Conservation (phyloP, 345 rosid species). For the Erysimum cheiranthoides region DNA sequence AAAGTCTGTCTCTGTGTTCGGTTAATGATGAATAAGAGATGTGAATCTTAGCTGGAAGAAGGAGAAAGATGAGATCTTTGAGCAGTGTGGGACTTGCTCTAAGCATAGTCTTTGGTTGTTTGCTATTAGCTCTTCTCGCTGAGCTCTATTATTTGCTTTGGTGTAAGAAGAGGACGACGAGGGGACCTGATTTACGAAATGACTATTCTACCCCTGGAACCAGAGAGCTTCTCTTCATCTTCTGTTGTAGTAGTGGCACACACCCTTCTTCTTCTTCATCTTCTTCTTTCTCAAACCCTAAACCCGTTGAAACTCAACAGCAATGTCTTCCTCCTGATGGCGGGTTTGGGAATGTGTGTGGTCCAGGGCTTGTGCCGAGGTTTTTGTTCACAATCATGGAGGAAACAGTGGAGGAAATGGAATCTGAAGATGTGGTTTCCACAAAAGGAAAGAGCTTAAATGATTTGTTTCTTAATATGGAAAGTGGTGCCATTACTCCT, state of each 20-base stretch:
- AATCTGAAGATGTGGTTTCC: slow-evolving; percentile 75
- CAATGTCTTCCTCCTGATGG: slow-evolving; percentile 34
- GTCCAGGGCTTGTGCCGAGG: slow-evolving; percentile 70
- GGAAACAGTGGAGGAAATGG: slow-evolving; percentile 91
- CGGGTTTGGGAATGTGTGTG: slow-evolving; percentile 45
- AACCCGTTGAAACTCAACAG: slow-evolving; percentile 49
- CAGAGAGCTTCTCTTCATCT: slow-evolving; percentile 75
- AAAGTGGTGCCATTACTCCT: slow-evolving; percentile 60
- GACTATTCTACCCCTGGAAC: slow-evolving; percentile 70
- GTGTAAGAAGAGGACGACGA: slow-evolving; percentile 75
- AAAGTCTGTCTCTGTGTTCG: background rate
- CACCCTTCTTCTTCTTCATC: slow-evolving; percentile 46
- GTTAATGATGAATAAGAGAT: slow-evolving; percentile 26
- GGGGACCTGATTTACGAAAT: slow-evolving; percentile 51
- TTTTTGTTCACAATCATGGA: slow-evolving; percentile 86
- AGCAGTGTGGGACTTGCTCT: slow-evolving; percentile 93
- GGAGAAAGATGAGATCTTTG: slow-evolving; percentile 77
- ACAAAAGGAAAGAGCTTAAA: slow-evolving; percentile 67
- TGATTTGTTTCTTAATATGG: slow-evolving; percentile 70
- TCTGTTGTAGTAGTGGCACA: slow-evolving; percentile 63
- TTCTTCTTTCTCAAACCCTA: slow-evolving; percentile 43
- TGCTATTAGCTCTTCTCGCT: slow-evolving; percentile 77
- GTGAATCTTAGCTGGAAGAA: slow-evolving; percentile 34
- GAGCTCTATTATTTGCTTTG: slow-evolving; percentile 93
- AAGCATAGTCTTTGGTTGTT: slow-evolving; percentile 86